Evolutionary conservation across 1,139 yeast genomes (phyloP).

Genomic region (Pichia sp.): DNA sequence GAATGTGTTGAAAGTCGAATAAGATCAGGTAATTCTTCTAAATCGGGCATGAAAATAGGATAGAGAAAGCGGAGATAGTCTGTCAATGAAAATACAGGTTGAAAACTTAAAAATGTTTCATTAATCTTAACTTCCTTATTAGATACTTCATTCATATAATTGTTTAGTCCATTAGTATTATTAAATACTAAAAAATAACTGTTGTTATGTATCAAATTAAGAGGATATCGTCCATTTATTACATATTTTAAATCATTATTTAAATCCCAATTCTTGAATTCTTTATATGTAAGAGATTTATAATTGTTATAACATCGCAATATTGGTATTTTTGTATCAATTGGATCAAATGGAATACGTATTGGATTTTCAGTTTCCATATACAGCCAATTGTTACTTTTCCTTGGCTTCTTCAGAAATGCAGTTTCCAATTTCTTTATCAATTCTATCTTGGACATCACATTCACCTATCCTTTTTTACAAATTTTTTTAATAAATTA

Average conservation of each 20-base stretch:
- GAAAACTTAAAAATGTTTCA: neutral
- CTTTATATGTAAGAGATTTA: neutral
- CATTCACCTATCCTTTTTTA: too few species aligned
- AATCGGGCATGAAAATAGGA: slow-evolving; percentile 13
- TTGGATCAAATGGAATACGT: neutral
- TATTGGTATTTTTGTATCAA: slow-evolving; percentile 1
- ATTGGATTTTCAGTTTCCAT: too few species aligned
- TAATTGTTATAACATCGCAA: slow-evolving; percentile 3
- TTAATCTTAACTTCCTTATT: neutral
- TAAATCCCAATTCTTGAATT: slow-evolving; percentile 3
- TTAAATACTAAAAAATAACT: slow-evolving; percentile 13
- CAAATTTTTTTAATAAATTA: too few species aligned
- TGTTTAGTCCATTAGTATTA: neutral
- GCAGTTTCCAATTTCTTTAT: too few species aligned
- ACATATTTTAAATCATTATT: slow-evolving; percentile 3
- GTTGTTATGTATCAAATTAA: slow-evolving; percentile 8
- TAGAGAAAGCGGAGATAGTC: neutral
- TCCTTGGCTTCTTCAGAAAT: too few species aligned
- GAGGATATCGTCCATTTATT: slow-evolving; percentile 11
- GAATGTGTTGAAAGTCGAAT: neutral
- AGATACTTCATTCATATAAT: neutral
- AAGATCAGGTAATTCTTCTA: slow-evolving; percentile 6
- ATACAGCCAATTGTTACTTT: too few species aligned
- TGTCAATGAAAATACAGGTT: neutral
- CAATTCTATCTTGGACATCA: too few species aligned